Conservation (phyloP, 2,329 filamentous ascomycete genomes). For the Eutypella sp. region DNA sequence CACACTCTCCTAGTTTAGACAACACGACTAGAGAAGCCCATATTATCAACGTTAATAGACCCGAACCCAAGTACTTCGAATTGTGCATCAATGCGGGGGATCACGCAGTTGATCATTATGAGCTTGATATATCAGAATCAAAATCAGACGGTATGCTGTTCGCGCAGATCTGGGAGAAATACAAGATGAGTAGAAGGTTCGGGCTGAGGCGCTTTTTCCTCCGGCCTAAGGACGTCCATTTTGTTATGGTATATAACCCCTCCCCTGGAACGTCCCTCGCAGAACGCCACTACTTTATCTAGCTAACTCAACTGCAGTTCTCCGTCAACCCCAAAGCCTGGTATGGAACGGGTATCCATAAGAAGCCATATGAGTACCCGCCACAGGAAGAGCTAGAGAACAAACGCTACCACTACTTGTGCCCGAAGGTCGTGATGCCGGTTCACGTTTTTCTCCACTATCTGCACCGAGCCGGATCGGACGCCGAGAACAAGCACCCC, state of each 20-base stretch:
- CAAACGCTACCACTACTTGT: background rate
- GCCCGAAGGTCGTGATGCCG: background rate
- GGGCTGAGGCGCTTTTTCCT: too few species aligned
- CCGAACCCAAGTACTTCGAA: background rate
- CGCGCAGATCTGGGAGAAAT: too few species aligned
- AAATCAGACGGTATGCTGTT: too few species aligned
- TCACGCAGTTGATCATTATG: too few species aligned
- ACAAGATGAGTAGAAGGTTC: too few species aligned
- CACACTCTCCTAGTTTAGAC: background rate
- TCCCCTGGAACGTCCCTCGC: too few species aligned
- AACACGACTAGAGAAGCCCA: background rate
- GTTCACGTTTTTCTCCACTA: background rate
- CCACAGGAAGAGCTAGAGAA: background rate
- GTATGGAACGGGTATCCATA: background rate
- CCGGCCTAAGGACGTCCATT: too few species aligned
- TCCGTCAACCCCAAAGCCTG: background rate
- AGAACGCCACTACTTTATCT: too few species aligned
- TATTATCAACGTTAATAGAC: background rate
- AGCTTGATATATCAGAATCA: too few species aligned
- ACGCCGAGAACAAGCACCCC: background rate
- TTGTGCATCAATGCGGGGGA: too few species aligned
- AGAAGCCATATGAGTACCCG: slow-evolving; percentile 1
- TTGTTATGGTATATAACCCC: too few species aligned
- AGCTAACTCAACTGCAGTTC: background rate
- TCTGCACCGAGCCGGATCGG: background rate